These are phyloP conservation scores for Parastagonospora nodorum DNA, from an alignment of 2,329 filamentous ascomycete species.

Conservation along the genomic window DNA sequence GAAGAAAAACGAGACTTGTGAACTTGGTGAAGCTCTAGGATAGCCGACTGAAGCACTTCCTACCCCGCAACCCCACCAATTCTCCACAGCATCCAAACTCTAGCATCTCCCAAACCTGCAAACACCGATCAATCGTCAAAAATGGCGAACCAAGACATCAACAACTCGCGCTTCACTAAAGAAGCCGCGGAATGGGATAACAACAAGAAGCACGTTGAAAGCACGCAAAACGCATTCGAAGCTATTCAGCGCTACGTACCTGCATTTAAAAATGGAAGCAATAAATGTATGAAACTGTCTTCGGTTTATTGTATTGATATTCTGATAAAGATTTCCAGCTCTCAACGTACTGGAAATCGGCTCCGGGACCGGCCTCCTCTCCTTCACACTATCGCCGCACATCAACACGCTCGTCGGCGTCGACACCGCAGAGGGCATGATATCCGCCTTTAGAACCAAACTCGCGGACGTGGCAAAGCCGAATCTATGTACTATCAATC, in stretches of 20 bases:
- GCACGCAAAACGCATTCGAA: slow-evolving; percentile 51
- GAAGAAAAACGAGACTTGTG: too few relatives aligned
- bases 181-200: slow-evolving; percentile 61
- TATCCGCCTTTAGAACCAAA: slow-evolving; percentile 56
- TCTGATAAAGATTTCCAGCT: slow-evolving; percentile 11
- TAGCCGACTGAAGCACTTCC: background rate
- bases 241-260: slow-evolving; percentile 52
- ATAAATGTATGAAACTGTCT: slow-evolving; percentile 24
- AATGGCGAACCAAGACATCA: slow-evolving; percentile 27
- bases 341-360: slow-evolving; percentile 61
- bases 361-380: slow-evolving; percentile 62
- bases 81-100: background rate
- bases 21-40: background rate
- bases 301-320: background rate
- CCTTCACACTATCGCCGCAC: slow-evolving; percentile 55
- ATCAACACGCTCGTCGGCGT: slow-evolving; percentile 57
- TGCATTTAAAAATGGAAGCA: slow-evolving; percentile 31
- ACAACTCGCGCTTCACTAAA: slow-evolving; percentile 58
- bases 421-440: slow-evolving; percentile 62
- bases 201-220: slow-evolving; percentile 56
- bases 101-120: background rate
- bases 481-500: slow-evolving; percentile 55
- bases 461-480: slow-evolving; percentile 35
- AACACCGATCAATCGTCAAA: background rate
- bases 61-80: slow-evolving; percentile 5